A percentile compares a stretch with the other conserved stretches of the same genome.
phyloP scores from a whole-genome alignment of 306 rosid species.

The Fagus sylvatica region DNA sequence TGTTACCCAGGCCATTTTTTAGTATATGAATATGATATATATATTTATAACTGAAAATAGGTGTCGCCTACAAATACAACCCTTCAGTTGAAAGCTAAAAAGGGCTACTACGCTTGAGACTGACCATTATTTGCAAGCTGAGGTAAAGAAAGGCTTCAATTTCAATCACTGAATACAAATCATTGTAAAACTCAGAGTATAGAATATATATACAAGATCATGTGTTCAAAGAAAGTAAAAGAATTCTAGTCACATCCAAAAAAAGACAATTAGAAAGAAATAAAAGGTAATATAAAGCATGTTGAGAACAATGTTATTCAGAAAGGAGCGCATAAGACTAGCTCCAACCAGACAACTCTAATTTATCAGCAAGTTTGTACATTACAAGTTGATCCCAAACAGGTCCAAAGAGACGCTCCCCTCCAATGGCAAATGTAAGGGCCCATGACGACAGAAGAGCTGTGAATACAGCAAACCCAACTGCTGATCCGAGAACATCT shows the following conservation, averaged over 20 bases:
- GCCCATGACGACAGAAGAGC: conserved; percentile 80
- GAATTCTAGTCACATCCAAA: not conserved
- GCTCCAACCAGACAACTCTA: conserved; percentile 82
- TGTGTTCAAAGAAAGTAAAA: not conserved
- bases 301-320: not conserved
- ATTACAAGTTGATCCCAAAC: conserved; percentile 82
- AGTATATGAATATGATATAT: not conserved
- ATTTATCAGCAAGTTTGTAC: conserved; percentile 89
- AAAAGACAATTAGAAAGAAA: not conserved
- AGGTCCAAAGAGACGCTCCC: conserved; percentile 76
- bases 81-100: too few species aligned
- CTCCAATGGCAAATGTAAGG: conserved; percentile 79
- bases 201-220: not conserved
- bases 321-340: conserved; percentile 27
- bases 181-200: not conserved
- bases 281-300: not conserved
- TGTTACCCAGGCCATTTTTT: not conserved
- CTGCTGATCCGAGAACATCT: conserved; percentile 75
- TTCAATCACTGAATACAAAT: not conserved
- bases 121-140: not conserved
- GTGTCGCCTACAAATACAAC: too few species aligned
- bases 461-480: conserved; percentile 64
- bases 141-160: not conserved
- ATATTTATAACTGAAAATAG: not conserved
- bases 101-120: not conserved